Conservation (phyloP, 371 early-diverging fungal genomes). For the Nematocida major region DNA sequence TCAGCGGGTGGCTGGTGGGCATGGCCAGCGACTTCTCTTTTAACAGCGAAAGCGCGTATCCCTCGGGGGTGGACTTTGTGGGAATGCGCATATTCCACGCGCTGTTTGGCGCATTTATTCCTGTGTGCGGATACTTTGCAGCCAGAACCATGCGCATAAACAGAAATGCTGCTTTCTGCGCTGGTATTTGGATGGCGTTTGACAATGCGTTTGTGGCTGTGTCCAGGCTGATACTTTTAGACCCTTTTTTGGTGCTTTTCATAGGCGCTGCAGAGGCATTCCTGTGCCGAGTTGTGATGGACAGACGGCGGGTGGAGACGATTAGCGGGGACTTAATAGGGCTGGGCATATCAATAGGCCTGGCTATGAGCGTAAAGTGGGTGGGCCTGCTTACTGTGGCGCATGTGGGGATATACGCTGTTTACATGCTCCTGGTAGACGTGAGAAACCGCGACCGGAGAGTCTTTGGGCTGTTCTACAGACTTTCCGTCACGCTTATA, state of each 20-base stretch:
- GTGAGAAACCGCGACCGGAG: constrained; percentile 71
- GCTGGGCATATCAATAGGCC: constrained; percentile 81
- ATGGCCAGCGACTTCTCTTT: constrained; percentile 82
- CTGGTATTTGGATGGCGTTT: constrained; percentile 72
- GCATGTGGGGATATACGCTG: constrained; percentile 81
- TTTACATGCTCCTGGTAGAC: constrained; percentile 73
- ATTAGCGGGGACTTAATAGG: constrained; percentile 74
- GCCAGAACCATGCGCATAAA: constrained; percentile 72
- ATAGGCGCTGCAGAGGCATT: constrained; percentile 75
- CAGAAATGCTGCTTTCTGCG: constrained; percentile 68
- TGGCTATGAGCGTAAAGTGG: constrained; percentile 87
- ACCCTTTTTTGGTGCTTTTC: constrained; percentile 77
- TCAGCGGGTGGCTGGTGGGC: constrained; percentile 77
- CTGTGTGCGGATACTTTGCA: constrained; percentile 83
- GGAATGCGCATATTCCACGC: constrained; percentile 73
- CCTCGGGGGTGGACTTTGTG: constrained; percentile 74
- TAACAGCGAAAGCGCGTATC: constrained; percentile 76
- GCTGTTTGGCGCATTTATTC: constrained; percentile 75
- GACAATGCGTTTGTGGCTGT: constrained; percentile 70
- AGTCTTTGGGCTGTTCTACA: constrained; percentile 69
- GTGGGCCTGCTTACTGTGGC: constrained; percentile 89
- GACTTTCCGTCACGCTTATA: constrained; percentile 68
- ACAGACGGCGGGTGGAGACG: constrained; percentile 66
- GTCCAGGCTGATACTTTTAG: constrained; percentile 86
- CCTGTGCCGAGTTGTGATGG: constrained; percentile 69